A percentile compares a stretch with the other conserved stretches of the same genome.
Conservation (phyloP, 2,329 filamentous ascomycete genomes). For the Fusarium poae region DNA sequence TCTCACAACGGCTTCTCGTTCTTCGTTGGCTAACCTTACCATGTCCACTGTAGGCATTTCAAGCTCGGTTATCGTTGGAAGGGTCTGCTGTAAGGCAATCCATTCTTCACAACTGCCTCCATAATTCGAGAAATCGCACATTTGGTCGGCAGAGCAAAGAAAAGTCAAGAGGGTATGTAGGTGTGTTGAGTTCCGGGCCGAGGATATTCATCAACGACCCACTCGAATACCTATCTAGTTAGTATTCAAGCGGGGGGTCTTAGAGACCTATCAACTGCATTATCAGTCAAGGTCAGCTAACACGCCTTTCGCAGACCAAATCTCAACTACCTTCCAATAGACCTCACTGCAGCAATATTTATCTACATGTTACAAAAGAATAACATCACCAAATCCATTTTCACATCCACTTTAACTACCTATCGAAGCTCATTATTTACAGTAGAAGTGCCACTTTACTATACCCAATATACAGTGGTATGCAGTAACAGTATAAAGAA, state of each 20-base stretch:
- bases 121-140: conserved; percentile 13
- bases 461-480: neutral
- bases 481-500: neutral
- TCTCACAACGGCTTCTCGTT: conserved; percentile 12
- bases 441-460: neutral
- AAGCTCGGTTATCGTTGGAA: neutral
- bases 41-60: neutral
- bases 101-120: conserved; percentile 4
- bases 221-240: neutral
- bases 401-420: too few relatives aligned
- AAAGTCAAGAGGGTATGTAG: neutral
- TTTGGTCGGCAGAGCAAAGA: accelerated
- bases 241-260: neutral
- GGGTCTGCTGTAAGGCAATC: neutral
- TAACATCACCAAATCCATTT: too few relatives aligned
- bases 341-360: too few relatives aligned
- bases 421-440: too few relatives aligned
- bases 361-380: too few relatives aligned
- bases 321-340: too few relatives aligned
- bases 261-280: neutral
- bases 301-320: neutral
- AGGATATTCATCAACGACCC: conserved; percentile 1
- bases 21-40: neutral
- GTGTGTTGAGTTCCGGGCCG: neutral
- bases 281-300: neutral